phyloP scores from a whole-genome alignment of 2,329 filamentous ascomycete species.

The Pezicula radicicola region DNA sequence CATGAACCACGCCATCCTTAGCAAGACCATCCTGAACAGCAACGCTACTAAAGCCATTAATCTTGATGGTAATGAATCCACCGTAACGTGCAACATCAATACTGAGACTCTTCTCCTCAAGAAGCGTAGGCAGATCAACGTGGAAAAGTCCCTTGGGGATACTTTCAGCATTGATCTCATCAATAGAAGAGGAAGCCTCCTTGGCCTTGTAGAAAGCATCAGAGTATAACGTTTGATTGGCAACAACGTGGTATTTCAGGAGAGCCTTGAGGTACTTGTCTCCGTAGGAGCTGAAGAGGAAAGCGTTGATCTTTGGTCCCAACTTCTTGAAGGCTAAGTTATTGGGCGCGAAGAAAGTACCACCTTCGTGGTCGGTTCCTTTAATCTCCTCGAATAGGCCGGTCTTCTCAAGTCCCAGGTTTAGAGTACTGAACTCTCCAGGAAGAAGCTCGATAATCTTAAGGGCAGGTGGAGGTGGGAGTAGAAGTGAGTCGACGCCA shows the following conservation, averaged over 20 bases:
- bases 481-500: conserved; percentile 68
- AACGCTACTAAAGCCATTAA: conserved; percentile 72
- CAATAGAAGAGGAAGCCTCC: conserved; percentile 17
- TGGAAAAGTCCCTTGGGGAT: conserved; percentile 42
- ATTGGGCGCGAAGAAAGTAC: conserved; percentile 77
- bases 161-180: conserved; percentile 22
- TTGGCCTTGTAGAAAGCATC: conserved; percentile 69
- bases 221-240: conserved; percentile 75
- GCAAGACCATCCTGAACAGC: conserved; percentile 67
- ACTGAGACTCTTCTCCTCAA: conserved; percentile 62
- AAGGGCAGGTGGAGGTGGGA: conserved; percentile 67
- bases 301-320: conserved; percentile 71
- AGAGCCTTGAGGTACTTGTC: conserved; percentile 74
- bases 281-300: conserved; percentile 78
- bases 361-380: conserved; percentile 52
- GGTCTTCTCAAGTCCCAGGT: conserved; percentile 72
- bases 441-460: conserved; percentile 66
- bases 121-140: conserved; percentile 69
- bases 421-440: conserved; percentile 72
- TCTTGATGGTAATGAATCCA: conserved; percentile 66
- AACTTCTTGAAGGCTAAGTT: conserved; percentile 80
- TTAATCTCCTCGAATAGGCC: conserved; percentile 62
- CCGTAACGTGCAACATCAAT: conserved; percentile 69
- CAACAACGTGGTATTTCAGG: conserved; percentile 74
- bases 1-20: conserved; percentile 79